Evolutionary conservation across 2,329 filamentous ascomycete species (phyloP).

Genomic region (Dothideomycetes sp.): DNA sequence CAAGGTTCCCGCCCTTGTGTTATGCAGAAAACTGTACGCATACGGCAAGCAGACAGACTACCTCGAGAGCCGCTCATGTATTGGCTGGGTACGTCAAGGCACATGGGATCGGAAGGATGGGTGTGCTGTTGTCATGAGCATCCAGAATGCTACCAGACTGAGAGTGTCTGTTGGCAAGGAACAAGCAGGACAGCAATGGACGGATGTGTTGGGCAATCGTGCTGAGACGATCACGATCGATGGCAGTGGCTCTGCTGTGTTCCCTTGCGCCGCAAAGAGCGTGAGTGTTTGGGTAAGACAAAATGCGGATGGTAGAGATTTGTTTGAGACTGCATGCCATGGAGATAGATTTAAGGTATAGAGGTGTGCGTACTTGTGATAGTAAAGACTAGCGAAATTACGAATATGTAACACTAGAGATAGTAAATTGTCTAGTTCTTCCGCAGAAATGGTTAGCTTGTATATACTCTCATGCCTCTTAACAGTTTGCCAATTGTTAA

Average conservation of each 20-base stretch:
- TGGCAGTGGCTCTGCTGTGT: constrained; percentile 46
- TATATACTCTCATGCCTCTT: too few species aligned
- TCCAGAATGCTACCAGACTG: constrained; percentile 40
- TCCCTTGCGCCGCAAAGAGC: constrained; percentile 43
- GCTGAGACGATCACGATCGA: constrained; percentile 47
- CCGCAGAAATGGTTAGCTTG: too few species aligned
- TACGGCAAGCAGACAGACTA: constrained; percentile 56
- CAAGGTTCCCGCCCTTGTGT: constrained; percentile 45
- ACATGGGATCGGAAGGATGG: constrained; percentile 30
- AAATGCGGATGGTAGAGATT: constrained; percentile 39
- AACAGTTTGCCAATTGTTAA: too few species aligned
- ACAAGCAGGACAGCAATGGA: constrained; percentile 46
- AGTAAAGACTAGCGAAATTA: too few species aligned
- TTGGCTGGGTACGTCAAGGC: constrained; percentile 49
- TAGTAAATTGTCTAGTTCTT: neutral
- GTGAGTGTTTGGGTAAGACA: constrained; percentile 52
- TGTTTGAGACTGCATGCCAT: constrained; percentile 21
- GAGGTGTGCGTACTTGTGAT: too few species aligned
- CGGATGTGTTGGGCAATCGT: constrained; percentile 49
- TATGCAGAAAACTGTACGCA: constrained; percentile 54
- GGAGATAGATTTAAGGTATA: constrained; percentile 8
- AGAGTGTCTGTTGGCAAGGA: constrained; percentile 48
- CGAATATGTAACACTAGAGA: neutral
- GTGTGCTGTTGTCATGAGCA: constrained; percentile 22
- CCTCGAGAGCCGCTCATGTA: constrained; percentile 47